These are phyloP conservation scores for Paxillus rubicundulus DNA, from an alignment of 768 basidiomycete species.

Conservation along the genomic window DNA sequence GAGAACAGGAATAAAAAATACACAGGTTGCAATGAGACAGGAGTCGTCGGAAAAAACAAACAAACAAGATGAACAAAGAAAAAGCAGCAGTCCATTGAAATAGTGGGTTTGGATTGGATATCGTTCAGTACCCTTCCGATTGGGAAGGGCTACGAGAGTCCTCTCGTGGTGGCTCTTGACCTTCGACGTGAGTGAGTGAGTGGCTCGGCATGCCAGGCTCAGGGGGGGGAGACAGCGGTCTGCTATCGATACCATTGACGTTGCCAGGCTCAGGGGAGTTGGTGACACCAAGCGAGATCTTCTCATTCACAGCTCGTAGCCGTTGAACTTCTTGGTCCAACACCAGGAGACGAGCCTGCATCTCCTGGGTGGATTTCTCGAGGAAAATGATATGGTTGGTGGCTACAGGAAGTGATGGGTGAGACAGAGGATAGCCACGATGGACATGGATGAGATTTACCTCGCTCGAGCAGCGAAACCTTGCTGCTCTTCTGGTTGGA, in stretches of 20 bases:
- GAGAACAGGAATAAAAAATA: slow-evolving; percentile 32
- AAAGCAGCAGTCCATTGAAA: slow-evolving; percentile 31
- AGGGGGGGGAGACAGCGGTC: slow-evolving; percentile 65
- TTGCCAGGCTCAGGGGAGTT: slow-evolving; percentile 56
- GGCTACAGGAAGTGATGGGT: slow-evolving; percentile 41
- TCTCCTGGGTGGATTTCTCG: slow-evolving; percentile 68
- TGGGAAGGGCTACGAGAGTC: slow-evolving; percentile 47
- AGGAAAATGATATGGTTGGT: slow-evolving; percentile 75
- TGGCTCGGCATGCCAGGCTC: slow-evolving; percentile 48
- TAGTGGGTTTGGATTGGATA: slow-evolving; percentile 15
- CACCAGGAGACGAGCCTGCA: slow-evolving; percentile 63
- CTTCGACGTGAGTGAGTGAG: slow-evolving; percentile 53
- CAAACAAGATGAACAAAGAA: slow-evolving; percentile 28
- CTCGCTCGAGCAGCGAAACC: slow-evolving; percentile 83
- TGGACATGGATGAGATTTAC: slow-evolving; percentile 39
- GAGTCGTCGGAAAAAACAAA: slow-evolving; percentile 24
- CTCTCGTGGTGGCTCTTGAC: slow-evolving; percentile 61
- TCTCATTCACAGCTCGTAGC: slow-evolving; percentile 76
- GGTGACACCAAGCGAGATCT: slow-evolving; percentile 66
- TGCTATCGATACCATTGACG: slow-evolving; percentile 38
- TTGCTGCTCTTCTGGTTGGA: slow-evolving; percentile 92
- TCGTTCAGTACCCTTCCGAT: slow-evolving; percentile 31
- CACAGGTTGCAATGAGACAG: slow-evolving; percentile 31
- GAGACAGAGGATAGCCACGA: slow-evolving; percentile 9
- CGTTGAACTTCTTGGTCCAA: slow-evolving; percentile 69